A percentile compares a stretch with the other conserved stretches of the same genome.
These are phyloP conservation scores for Linum tenue DNA, from an alignment of 345 rosid genomes.

Conservation along the genomic window DNA sequence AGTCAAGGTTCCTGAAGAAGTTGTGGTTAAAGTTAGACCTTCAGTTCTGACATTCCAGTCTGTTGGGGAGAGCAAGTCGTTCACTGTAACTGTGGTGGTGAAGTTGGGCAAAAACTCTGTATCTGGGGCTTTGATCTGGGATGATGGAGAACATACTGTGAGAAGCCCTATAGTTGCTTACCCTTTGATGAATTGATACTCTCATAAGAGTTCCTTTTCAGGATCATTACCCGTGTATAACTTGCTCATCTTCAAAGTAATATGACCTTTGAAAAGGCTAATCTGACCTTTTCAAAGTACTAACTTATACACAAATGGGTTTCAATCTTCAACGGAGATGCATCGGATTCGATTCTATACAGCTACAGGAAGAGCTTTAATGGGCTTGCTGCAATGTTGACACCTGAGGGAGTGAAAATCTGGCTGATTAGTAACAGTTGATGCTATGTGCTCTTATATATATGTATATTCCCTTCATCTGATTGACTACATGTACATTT, in stretches of 20 bases:
- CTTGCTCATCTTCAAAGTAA: neutral
- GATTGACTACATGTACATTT: neutral
- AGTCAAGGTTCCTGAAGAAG: constrained; percentile 5
- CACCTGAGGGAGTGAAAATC: constrained; percentile 59
- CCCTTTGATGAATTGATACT: neutral
- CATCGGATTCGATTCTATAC: constrained; percentile 16
- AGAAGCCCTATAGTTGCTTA: neutral
- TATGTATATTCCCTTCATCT: neutral
- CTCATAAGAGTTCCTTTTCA: neutral
- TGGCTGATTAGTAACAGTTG: constrained; percentile 32
- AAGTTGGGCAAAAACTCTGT: neutral
- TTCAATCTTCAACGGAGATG: neutral
- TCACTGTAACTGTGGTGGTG: constrained; percentile 27
- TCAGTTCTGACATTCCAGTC: constrained; percentile 25
- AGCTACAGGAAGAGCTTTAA: constrained; percentile 67
- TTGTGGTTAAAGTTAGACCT: constrained; percentile 33
- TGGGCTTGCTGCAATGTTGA: constrained; percentile 65
- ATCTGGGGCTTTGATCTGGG: neutral
- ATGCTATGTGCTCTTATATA: neutral
- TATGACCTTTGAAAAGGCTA: neutral
- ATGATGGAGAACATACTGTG: neutral
- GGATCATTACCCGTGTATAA: too few species aligned
- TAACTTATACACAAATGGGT: neutral
- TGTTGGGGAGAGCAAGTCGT: constrained; percentile 32
- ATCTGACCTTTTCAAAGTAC: neutral